phyloP scores from a whole-genome alignment of 768 basidiomycete species.

The Boletales sp. region DNA sequence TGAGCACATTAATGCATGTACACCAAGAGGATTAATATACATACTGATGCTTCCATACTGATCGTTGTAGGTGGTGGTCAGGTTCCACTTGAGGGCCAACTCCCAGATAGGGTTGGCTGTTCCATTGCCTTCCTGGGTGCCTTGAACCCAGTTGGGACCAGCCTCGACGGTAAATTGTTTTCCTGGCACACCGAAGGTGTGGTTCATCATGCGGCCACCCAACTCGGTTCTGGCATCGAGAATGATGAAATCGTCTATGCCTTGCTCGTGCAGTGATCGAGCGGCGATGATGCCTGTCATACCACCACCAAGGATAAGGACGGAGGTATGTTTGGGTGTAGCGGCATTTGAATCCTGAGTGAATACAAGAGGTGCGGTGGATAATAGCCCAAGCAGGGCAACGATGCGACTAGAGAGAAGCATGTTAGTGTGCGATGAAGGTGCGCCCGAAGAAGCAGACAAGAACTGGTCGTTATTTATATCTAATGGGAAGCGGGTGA shows the following conservation, averaged over 20 bases:
- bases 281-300: constrained; percentile 66
- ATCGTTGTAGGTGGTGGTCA: constrained; percentile 44
- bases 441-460: neutral
- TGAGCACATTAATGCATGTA: neutral
- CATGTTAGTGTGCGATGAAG: constrained; percentile 12
- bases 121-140: constrained; percentile 45
- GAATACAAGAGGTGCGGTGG: neutral
- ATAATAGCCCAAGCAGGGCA: constrained; percentile 3
- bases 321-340: constrained; percentile 28
- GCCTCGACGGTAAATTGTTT: constrained; percentile 46
- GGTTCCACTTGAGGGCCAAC: constrained; percentile 50
- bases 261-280: constrained; percentile 49
- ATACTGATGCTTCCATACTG: constrained; percentile 42
- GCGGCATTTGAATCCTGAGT: constrained; percentile 25
- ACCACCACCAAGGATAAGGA: constrained; percentile 66
- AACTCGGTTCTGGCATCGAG: constrained; percentile 59
- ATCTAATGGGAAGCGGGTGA: no score
- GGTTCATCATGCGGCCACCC: constrained; percentile 57
- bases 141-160: constrained; percentile 45
- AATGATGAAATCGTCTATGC: constrained; percentile 56
- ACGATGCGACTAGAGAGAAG: neutral
- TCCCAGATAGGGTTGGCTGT: constrained; percentile 56
- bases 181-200: constrained; percentile 38
- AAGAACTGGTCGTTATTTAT: neutral
- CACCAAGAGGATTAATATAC: constrained; percentile 21